These are phyloP conservation scores for Vaccinium darrowii DNA, from an alignment of 148 eudicot genomes.

Conservation along the genomic window DNA sequence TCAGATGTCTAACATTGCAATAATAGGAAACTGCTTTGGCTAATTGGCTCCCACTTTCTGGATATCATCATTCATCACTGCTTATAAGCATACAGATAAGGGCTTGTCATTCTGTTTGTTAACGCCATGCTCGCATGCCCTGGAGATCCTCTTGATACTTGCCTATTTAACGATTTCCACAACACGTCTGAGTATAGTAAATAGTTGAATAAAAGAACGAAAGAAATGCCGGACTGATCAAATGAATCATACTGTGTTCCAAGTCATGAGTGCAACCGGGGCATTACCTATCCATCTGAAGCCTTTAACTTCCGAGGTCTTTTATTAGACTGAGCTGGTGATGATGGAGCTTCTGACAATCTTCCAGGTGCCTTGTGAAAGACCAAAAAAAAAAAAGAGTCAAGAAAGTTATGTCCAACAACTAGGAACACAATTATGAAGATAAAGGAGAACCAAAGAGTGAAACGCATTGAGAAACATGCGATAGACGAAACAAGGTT, in stretches of 20 bases:
- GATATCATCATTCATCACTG: neutral
- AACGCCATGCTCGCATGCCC: neutral
- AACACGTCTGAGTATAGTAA: neutral
- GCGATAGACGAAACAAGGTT: neutral
- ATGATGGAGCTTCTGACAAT: conserved; percentile 66
- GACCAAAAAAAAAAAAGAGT: conserved; percentile 6
- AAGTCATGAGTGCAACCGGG: neutral
- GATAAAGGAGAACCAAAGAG: neutral
- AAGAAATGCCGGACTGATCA: neutral
- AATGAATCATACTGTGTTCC: neutral
- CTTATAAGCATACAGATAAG: neutral
- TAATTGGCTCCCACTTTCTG: neutral
- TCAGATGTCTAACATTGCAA: conserved; percentile 5
- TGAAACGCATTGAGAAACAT: neutral
- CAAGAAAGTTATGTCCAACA: neutral
- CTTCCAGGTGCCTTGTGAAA: conserved; percentile 72
- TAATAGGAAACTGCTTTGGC: too few relatives aligned
- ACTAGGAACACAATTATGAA: neutral
- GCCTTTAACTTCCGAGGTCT: conserved; percentile 81
- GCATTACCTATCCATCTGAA: conserved; percentile 47
- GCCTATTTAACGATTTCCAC: neutral
- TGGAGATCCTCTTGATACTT: neutral
- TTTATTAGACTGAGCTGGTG: conserved; percentile 87
- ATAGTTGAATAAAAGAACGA: neutral
- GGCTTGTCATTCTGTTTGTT: neutral